Conservation (phyloP, 2,329 filamentous ascomycete genomes). For the Ambrosiella cleistominuta region DNA sequence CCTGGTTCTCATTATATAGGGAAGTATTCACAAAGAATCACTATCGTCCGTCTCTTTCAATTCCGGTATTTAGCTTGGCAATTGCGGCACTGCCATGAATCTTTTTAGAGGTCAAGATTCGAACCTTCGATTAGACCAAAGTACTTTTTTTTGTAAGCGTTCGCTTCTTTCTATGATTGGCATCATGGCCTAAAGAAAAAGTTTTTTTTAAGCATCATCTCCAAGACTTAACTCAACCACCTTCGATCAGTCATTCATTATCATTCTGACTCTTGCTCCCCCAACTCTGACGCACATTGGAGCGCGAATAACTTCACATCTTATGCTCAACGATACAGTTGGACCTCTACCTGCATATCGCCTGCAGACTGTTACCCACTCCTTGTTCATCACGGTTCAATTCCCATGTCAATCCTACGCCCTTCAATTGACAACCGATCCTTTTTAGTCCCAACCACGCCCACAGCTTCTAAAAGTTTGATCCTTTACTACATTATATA, state of each 20-base stretch:
- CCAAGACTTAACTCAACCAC: not conserved
- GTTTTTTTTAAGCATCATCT: not conserved
- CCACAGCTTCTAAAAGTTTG: no score
- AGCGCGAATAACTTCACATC: not conserved
- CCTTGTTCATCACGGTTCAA: not conserved
- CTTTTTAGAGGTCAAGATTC: no score
- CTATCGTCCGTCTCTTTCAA: not conserved
- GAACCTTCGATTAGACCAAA: no score
- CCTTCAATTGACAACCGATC: conserved; percentile 1
- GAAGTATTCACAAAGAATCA: not conserved
- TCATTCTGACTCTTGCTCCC: not conserved
- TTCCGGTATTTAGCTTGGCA: no score
- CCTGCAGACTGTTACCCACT: not conserved
- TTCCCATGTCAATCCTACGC: conserved; percentile 3
- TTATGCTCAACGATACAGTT: not conserved
- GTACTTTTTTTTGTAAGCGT: no score
- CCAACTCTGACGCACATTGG: not conserved
- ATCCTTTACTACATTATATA: no score
- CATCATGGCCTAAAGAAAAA: no score
- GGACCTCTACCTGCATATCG: not conserved
- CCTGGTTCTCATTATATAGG: not conserved
- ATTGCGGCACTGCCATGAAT: no score
- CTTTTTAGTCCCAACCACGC: not conserved
- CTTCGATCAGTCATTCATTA: not conserved
- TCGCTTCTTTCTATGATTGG: no score